Conservation (phyloP, 257 asterid genomes). For the Voacanga thouarsii region DNA sequence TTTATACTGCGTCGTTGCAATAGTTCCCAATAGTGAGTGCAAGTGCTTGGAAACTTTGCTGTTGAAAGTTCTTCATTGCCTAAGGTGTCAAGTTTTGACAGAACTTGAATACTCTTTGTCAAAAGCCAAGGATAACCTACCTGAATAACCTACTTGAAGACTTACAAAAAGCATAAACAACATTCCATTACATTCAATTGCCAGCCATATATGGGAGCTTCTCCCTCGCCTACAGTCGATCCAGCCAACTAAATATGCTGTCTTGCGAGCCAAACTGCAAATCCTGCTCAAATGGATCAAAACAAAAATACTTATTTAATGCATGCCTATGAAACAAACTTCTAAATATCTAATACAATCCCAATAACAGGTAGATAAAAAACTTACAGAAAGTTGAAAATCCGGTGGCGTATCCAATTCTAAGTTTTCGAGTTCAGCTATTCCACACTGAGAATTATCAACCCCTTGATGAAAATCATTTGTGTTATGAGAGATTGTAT, state of each 20-base stretch:
- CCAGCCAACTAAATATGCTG: conserved; percentile 52
- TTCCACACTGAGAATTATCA: conserved; percentile 30
- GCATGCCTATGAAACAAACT: not conserved
- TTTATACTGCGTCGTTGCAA: not conserved
- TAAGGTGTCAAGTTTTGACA: not conserved
- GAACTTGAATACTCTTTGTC: not conserved
- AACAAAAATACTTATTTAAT: not conserved
- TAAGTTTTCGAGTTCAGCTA: conserved; percentile 55
- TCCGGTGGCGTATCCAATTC: conserved; percentile 69
- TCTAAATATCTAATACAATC: not conserved
- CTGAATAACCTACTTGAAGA: not conserved
- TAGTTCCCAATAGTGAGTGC: not conserved
- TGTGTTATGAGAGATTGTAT: conserved; percentile 24
- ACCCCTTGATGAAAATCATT: conserved; percentile 24
- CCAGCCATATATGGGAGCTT: not conserved
- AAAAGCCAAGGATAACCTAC: not conserved
- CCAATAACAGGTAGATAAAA: not conserved
- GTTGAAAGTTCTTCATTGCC: conserved; percentile 1
- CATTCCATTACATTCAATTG: not conserved
- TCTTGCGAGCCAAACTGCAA: conserved; percentile 55
- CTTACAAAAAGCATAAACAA: too few relatives aligned
- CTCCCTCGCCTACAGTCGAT: conserved; percentile 28
- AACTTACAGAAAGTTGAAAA: conserved; percentile 46
- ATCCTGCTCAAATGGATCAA: conserved; percentile 44
- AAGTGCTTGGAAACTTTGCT: not conserved